A percentile compares a stretch with the other conserved stretches of the same genome.
Evolutionary conservation across 2,329 filamentous ascomycete species (phyloP).

Genomic region (Phaeosphaeriaceae sp.): DNA sequence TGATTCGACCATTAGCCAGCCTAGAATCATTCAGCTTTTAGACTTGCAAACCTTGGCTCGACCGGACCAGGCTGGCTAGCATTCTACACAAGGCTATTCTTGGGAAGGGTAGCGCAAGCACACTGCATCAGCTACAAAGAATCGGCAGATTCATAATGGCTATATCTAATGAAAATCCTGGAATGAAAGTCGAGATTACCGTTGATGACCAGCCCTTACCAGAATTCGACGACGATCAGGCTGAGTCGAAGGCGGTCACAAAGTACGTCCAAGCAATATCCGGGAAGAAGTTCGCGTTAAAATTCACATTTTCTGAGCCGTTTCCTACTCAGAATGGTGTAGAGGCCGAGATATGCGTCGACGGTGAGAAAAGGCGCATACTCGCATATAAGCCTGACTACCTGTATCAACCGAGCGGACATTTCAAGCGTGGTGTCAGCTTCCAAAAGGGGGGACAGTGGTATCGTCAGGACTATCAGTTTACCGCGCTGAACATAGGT

Average conservation of each 20-base stretch:
- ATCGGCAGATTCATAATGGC: slow-evolving; percentile 13
- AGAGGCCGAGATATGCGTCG: neutral
- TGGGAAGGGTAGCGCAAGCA: no score
- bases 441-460: neutral
- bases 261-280: slow-evolving; percentile 15
- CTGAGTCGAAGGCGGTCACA: neutral
- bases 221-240: slow-evolving; percentile 17
- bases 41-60: no score
- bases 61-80: no score
- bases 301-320: neutral
- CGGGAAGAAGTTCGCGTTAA: slow-evolving; percentile 5
- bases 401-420: neutral
- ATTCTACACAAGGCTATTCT: no score
- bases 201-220: slow-evolving; percentile 6
- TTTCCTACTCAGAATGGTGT: slow-evolving; percentile 5
- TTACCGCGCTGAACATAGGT: slow-evolving; percentile 15
- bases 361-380: neutral
- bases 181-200: slow-evolving; percentile 12
- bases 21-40: no score
- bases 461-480: slow-evolving; percentile 6
- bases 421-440: neutral
- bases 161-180: slow-evolving; percentile 3
- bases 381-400: neutral
- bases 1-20: no score
- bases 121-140: no score